These are phyloP conservation scores for Lipomyces yamanashiensis DNA, from an alignment of 805 yeast genomes.

Conservation along the genomic window DNA sequence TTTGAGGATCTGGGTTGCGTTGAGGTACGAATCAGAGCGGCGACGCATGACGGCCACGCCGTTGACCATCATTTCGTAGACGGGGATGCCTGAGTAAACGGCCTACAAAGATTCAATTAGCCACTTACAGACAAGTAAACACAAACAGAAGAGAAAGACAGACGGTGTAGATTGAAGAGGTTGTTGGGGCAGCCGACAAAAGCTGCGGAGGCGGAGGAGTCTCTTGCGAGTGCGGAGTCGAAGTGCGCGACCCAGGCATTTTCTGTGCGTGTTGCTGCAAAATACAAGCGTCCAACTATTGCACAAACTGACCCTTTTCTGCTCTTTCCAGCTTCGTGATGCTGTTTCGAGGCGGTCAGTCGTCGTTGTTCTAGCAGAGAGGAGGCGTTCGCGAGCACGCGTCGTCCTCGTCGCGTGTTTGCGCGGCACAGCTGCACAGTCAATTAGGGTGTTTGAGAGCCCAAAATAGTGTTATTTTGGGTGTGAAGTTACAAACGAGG, in stretches of 20 bases:
- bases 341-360: too few species aligned
- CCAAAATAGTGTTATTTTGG: conserved; percentile 2
- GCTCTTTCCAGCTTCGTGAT: too few species aligned
- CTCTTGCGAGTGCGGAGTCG: conserved; percentile 33
- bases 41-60: conserved; percentile 72
- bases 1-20: conserved; percentile 73
- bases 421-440: background rate
- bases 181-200: conserved; percentile 8
- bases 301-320: background rate
- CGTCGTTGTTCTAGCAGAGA: background rate
- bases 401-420: background rate
- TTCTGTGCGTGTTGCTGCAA: background rate
- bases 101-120: conserved; percentile 45
- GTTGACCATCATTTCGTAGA: conserved; percentile 61
- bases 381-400: conserved; percentile 1
- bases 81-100: conserved; percentile 65
- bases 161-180: conserved; percentile 30
- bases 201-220: conserved; percentile 34
- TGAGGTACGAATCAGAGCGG: conserved; percentile 64
- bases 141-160: background rate
- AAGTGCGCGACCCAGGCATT: conserved; percentile 23
- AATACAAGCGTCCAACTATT: background rate
- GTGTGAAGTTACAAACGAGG: background rate
- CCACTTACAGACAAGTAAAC: background rate
- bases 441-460: background rate